Percentiles rank a stretch among this genome's conserved stretches.
Conservation (phyloP, 805 yeast genomes). For the Sugiyamaella marilandica region DNA sequence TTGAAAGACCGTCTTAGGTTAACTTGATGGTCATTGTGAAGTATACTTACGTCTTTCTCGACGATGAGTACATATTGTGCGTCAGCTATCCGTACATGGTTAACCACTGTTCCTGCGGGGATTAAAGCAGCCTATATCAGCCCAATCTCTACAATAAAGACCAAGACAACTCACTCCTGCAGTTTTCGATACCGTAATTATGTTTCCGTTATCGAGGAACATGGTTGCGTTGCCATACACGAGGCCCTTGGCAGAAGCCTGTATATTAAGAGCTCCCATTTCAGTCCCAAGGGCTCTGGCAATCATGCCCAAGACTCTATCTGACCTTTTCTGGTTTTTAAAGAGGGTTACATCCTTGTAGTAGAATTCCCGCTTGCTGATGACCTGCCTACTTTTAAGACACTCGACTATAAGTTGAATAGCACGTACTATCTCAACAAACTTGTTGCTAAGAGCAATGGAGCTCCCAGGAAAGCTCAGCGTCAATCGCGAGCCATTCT, state of each 20-base stretch:
- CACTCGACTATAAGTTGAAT: constrained; percentile 18
- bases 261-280: constrained; percentile 39
- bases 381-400: constrained; percentile 14
- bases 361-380: constrained; percentile 52
- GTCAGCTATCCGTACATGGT: constrained; percentile 19
- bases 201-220: constrained; percentile 5
- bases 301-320: constrained; percentile 37
- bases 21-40: background rate
- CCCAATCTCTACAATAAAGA: background rate
- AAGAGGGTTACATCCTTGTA: constrained; percentile 55
- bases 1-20: constrained; percentile 34
- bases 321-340: constrained; percentile 40
- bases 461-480: background rate
- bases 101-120: constrained; percentile 33
- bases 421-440: constrained; percentile 7
- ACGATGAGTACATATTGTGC: constrained; percentile 39
- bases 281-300: constrained; percentile 37
- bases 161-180: constrained; percentile 10
- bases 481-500: background rate
- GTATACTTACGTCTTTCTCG: constrained; percentile 43
- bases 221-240: constrained; percentile 38
- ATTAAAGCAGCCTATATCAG: constrained; percentile 25
- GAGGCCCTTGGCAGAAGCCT: constrained; percentile 55
- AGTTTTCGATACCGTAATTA: background rate
- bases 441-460: background rate